phyloP scores from a whole-genome alignment of 805 yeast genomes.

The Scheffersomyces amazonensis region DNA sequence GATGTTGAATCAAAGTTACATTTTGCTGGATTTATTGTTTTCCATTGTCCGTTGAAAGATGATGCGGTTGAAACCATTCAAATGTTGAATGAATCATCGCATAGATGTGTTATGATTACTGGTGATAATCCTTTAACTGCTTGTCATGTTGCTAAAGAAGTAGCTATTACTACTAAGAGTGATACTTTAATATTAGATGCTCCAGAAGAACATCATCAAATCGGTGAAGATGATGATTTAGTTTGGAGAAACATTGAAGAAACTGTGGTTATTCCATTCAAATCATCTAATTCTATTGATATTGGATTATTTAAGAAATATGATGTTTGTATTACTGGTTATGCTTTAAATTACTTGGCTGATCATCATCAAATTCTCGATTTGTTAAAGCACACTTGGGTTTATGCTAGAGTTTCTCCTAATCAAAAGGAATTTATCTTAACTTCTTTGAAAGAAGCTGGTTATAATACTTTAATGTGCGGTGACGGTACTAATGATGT shows the following conservation, averaged over 20 bases:
- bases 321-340: constrained; percentile 92
- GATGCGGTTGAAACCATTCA: constrained; percentile 89
- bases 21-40: constrained; percentile 92
- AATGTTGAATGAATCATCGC: constrained; percentile 93
- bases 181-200: constrained; percentile 84
- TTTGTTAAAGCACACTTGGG: constrained; percentile 88
- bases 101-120: constrained; percentile 95
- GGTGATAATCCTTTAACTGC: constrained; percentile 99
- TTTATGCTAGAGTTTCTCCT: constrained; percentile 97
- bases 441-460: constrained; percentile 77
- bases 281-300: constrained; percentile 56
- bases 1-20: constrained; percentile 68
- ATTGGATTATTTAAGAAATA: constrained; percentile 54
- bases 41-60: constrained; percentile 93
- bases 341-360: constrained; percentile 69
- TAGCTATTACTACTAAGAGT: constrained; percentile 78
- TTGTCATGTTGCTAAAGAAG: constrained; percentile 94
- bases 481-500: constrained; percentile 99
- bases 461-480: constrained; percentile 95
- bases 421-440: constrained; percentile 90
- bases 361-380: constrained; percentile 68
- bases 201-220: constrained; percentile 65
- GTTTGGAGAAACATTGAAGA: constrained; percentile 87
- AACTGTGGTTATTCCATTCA: constrained; percentile 64
- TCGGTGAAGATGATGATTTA: constrained; percentile 48